Evolutionary conservation across 305 asterid species (phyloP).

Genomic region (Galium porrigens): DNA sequence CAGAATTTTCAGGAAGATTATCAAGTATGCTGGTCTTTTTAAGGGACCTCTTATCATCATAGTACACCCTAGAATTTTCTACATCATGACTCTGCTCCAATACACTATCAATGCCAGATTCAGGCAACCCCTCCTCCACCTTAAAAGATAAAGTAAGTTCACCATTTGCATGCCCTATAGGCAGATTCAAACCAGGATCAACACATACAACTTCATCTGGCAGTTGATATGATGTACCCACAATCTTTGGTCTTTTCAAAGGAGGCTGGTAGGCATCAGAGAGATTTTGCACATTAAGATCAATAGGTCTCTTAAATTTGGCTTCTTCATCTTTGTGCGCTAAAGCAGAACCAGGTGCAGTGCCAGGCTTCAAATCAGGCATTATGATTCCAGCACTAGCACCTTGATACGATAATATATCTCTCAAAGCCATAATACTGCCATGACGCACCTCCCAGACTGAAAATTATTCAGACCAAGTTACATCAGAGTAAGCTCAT

Average conservation of each 20-base stretch:
- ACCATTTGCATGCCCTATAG: slow-evolving; percentile 36
- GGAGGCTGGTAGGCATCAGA: slow-evolving; percentile 45
- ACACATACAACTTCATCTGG: slow-evolving; percentile 23
- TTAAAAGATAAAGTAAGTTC: slow-evolving; percentile 29
- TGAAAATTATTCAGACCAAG: slow-evolving; percentile 28
- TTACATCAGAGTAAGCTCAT: slow-evolving; percentile 3
- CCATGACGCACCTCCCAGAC: slow-evolving; percentile 99
- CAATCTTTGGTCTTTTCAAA: slow-evolving; percentile 62
- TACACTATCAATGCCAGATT: slow-evolving; percentile 28
- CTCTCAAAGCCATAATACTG: slow-evolving; percentile 95
- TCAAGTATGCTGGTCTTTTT: slow-evolving; percentile 38
- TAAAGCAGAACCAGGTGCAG: slow-evolving; percentile 22
- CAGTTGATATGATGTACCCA: slow-evolving; percentile 29
- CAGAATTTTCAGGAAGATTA: slow-evolving; percentile 46
- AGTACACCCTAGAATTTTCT: slow-evolving; percentile 22
- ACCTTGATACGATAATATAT: slow-evolving; percentile 88
- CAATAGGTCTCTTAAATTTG: slow-evolving; percentile 44
- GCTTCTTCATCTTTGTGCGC: slow-evolving; percentile 31
- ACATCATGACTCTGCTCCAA: slow-evolving; percentile 22
- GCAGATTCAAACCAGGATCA: slow-evolving; percentile 30
- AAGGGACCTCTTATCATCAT: slow-evolving; percentile 33
- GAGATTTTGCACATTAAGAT: slow-evolving; percentile 52
- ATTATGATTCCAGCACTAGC: slow-evolving; percentile 67
- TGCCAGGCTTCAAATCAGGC: slow-evolving; percentile 39
- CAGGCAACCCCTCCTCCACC: slow-evolving; percentile 53